phyloP scores from a whole-genome alignment of 2,329 filamentous ascomycete genomes.

The Neofusicoccum kwambonambiense region DNA sequence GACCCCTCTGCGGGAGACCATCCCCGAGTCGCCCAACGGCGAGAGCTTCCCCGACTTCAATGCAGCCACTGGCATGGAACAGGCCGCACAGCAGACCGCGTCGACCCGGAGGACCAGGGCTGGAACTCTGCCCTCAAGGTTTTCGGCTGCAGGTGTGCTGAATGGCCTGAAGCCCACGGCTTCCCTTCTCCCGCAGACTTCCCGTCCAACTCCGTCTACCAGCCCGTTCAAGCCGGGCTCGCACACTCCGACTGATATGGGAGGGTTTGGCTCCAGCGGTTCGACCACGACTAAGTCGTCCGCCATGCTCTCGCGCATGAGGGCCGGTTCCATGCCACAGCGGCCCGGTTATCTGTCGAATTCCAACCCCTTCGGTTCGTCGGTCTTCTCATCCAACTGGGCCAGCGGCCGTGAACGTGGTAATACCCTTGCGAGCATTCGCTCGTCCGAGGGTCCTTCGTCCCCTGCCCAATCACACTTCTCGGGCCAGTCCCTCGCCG shows the following conservation, averaged over 20 bases:
- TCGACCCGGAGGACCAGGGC: conserved; percentile 79
- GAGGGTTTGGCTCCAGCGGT: conserved; percentile 32
- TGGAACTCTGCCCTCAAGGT: conserved; percentile 92
- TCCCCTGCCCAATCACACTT: conserved; percentile 86
- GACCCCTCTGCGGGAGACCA: conserved; percentile 92
- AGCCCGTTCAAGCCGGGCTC: conserved; percentile 77
- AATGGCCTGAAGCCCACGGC: conserved; percentile 58
- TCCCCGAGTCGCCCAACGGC: conserved; percentile 87
- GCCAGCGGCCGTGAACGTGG: conserved; percentile 75
- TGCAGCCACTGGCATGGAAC: conserved; percentile 61
- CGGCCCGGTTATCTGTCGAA: conserved; percentile 62
- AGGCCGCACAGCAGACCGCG: conserved; percentile 40
- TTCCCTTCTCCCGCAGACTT: conserved; percentile 68
- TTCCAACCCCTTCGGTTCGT: conserved; percentile 75
- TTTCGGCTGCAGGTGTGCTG: conserved; percentile 72
- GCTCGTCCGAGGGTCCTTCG: conserved; percentile 82
- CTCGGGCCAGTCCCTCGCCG: conserved; percentile 78
- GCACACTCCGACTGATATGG: conserved; percentile 38
- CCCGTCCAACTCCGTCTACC: conserved; percentile 80
- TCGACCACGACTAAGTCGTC: conserved; percentile 48
- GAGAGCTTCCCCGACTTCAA: conserved; percentile 93
- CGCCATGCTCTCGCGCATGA: conserved; percentile 75
- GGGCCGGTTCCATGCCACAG: conserved; percentile 93
- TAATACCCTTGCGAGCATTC: conserved; percentile 85
- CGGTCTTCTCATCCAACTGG: conserved; percentile 87